Percentiles rank a stretch among this genome's conserved stretches.
Conservation (phyloP, 1,284 basidiomycete species). For the Leccinum colubrinum region DNA sequence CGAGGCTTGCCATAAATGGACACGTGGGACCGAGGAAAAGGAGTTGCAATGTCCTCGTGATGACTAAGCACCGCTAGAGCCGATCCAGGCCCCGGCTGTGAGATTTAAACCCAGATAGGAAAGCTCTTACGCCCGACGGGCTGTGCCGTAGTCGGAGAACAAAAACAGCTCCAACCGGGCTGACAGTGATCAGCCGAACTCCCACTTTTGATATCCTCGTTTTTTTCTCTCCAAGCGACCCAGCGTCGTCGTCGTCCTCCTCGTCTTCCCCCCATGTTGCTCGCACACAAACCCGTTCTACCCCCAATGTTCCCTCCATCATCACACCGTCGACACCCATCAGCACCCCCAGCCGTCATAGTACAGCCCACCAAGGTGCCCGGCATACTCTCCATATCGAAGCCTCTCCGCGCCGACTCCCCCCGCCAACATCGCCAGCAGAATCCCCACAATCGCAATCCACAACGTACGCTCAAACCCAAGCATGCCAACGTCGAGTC, state of each 20-base stretch:
- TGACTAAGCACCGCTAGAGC: conserved; percentile 5
- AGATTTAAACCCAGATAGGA: conserved; percentile 27
- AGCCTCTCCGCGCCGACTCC: conserved; percentile 42
- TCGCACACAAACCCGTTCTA: conserved; percentile 56
- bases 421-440: conserved; percentile 34
- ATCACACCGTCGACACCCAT: conserved; percentile 60
- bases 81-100: conserved; percentile 17
- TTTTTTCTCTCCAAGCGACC: conserved; percentile 27
- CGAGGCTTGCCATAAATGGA: conserved; percentile 14
- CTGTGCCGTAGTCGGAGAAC: conserved; percentile 35
- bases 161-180: conserved; percentile 35
- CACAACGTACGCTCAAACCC: conserved; percentile 37
- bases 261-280: conserved; percentile 46
- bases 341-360: conserved; percentile 61
- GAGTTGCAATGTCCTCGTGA: conserved; percentile 17
- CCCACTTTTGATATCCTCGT: conserved; percentile 31
- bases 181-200: conserved; percentile 32
- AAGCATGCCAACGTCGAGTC: conserved; percentile 27
- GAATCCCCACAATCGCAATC: conserved; percentile 30
- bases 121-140: conserved; percentile 26
- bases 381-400: conserved; percentile 66
- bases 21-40: conserved; percentile 14
- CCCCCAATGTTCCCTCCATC: conserved; percentile 35
- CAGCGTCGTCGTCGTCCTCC: conserved; percentile 5
- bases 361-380: conserved; percentile 71